Conservation (phyloP, 306 rosid species). For the Elaeagnus macrophylla region DNA sequence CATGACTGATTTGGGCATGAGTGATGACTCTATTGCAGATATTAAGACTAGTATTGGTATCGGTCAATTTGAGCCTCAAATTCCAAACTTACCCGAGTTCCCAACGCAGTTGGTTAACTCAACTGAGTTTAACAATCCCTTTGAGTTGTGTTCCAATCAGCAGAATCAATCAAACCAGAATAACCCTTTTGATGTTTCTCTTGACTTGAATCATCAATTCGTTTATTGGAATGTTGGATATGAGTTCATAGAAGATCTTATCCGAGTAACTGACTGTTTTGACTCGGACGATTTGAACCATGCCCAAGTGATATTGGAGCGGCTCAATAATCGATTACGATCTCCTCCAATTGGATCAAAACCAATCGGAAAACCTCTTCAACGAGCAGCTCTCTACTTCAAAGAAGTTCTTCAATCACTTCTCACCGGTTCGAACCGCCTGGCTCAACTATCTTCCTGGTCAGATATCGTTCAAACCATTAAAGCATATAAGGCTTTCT, state of each 20-base stretch:
- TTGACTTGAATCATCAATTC: constrained; percentile 14
- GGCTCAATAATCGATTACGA: constrained; percentile 59
- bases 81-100: background rate
- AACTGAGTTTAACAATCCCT: constrained; percentile 27
- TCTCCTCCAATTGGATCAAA: constrained; percentile 18
- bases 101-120: constrained; percentile 22
- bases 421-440: constrained; percentile 46
- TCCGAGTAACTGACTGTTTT: constrained; percentile 67
- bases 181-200: constrained; percentile 9
- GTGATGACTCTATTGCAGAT: constrained; percentile 43
- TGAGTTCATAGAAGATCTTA: constrained; percentile 59
- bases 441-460: constrained; percentile 39
- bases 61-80: constrained; percentile 21
- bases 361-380: constrained; percentile 44
- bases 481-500: constrained; percentile 57
- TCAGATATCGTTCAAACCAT: constrained; percentile 66
- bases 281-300: constrained; percentile 51
- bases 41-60: constrained; percentile 13
- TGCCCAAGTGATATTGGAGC: constrained; percentile 61
- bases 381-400: constrained; percentile 62
- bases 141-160: constrained; percentile 39
- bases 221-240: constrained; percentile 29
- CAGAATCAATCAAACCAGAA: constrained; percentile 11
- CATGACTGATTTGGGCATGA: constrained; percentile 60
- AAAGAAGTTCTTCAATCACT: constrained; percentile 70